Percentiles rank a stretch among this genome's conserved stretches.
Conservation (phyloP, 1,284 basidiomycete genomes). For the Neotropicomus parvogracilis region DNA sequence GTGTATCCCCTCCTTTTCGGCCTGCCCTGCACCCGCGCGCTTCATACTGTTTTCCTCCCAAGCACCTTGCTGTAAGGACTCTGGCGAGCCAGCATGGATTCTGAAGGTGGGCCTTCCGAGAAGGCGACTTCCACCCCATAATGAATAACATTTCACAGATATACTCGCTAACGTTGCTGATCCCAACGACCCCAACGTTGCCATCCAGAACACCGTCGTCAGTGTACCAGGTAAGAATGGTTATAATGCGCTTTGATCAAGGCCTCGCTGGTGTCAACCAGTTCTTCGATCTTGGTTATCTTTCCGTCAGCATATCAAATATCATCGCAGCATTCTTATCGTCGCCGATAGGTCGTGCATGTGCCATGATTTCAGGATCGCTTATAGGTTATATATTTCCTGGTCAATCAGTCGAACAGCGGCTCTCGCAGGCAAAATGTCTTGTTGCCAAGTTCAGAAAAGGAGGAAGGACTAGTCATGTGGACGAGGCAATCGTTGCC, state of each 20-base stretch:
- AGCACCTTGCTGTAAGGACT: not conserved
- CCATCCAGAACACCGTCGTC: conserved; percentile 41
- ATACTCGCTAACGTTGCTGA: conserved; percentile 11
- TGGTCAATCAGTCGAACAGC: not conserved
- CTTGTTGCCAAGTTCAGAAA: not conserved
- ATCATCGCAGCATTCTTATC: no score
- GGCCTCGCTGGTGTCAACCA: no score
- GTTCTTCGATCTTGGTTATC: no score
- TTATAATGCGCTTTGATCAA: no score
- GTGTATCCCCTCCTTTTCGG: no score
- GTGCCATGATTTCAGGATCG: no score
- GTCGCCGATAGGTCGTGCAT: no score
- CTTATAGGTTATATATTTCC: no score
- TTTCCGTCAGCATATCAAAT: no score
- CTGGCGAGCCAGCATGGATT: not conserved
- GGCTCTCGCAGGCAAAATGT: not conserved
- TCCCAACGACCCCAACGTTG: conserved; percentile 68
- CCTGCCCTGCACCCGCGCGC: no score
- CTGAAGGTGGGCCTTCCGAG: not conserved
- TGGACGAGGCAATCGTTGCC: not conserved
- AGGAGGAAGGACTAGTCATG: not conserved
- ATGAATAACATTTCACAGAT: conserved; percentile 15
- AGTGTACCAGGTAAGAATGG: conserved; percentile 35
- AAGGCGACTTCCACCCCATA: no score
- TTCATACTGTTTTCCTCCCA: no score